A percentile compares a stretch with the other conserved stretches of the same genome.
Conservation (phyloP, 75 land plant species). For the Ceratopteris richardii region DNA sequence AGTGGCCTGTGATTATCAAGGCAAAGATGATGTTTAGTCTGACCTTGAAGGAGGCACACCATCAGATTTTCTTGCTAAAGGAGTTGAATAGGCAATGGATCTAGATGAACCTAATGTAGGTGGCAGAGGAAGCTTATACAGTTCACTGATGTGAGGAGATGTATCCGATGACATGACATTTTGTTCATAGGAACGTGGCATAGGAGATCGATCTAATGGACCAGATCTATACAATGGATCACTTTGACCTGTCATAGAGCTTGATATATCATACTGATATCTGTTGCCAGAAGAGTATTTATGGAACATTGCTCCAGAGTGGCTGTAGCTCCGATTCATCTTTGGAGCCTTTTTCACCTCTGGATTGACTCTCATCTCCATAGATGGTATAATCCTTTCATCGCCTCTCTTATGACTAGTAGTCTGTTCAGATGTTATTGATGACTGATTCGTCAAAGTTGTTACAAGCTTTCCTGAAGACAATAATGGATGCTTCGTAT, state of each 20-base stretch:
- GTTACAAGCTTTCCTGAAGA: too few relatives aligned
- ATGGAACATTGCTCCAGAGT: constrained; percentile 12
- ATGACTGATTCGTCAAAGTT: too few relatives aligned
- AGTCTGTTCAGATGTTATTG: too few relatives aligned
- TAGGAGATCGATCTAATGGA: constrained; percentile 7
- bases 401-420: background rate
- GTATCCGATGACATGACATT: background rate
- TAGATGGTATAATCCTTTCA: background rate
- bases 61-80: background rate
- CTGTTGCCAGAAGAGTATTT: background rate
- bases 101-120: background rate
- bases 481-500: background rate
- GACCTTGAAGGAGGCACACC: background rate
- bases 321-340: constrained; percentile 11
- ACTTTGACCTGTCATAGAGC: too few relatives aligned
- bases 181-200: background rate
- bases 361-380: background rate
- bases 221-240: constrained; percentile 8
- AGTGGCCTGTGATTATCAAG: too few relatives aligned
- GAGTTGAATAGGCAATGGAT: constrained; percentile 6
- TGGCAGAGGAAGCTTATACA: constrained; percentile 14
- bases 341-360: background rate
- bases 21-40: background rate
- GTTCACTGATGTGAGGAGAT: constrained; percentile 10
- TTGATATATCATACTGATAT: background rate